Percentiles rank a stretch among this genome's conserved stretches.
phyloP scores from a whole-genome alignment of 805 yeast genomes.

The Teunomyces barrocoloradensis region DNA sequence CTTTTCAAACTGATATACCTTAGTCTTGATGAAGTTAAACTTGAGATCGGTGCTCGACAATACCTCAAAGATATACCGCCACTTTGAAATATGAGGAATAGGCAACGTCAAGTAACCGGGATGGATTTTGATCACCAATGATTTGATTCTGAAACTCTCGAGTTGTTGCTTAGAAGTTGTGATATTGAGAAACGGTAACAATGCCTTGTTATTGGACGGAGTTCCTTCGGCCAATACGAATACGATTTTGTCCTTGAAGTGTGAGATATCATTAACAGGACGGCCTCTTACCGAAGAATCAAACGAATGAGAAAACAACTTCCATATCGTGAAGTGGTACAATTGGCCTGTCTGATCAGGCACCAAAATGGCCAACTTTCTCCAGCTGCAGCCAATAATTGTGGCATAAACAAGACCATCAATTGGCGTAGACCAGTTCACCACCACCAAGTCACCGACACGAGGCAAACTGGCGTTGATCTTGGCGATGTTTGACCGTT shows the following conservation, averaged over 20 bases:
- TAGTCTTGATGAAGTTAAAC: conserved; percentile 22
- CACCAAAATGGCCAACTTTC: conserved; percentile 30
- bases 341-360: conserved; percentile 39
- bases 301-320: conserved; percentile 26
- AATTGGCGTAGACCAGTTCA: conserved; percentile 58
- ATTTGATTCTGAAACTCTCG: conserved; percentile 22
- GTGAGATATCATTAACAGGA: conserved; percentile 18
- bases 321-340: conserved; percentile 22
- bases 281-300: conserved; percentile 5
- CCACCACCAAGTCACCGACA: conserved; percentile 49
- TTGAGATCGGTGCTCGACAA: conserved; percentile 19
- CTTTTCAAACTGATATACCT: conserved; percentile 21
- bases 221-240: conserved; percentile 79
- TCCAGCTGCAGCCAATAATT: conserved; percentile 20
- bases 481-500: conserved; percentile 36
- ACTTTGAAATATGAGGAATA: conserved; percentile 24
- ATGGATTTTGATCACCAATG: conserved; percentile 35
- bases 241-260: conserved; percentile 41
- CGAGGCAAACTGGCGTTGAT: conserved; percentile 34
- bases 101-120: conserved; percentile 40
- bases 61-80: conserved; percentile 21
- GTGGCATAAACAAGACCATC: conserved; percentile 41
- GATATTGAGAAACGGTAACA: conserved; percentile 52
- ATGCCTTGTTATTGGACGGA: conserved; percentile 75
- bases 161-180: conserved; percentile 12